phyloP scores from a whole-genome alignment of 495 filamentous ascomycete species.

The Xylaria curta region DNA sequence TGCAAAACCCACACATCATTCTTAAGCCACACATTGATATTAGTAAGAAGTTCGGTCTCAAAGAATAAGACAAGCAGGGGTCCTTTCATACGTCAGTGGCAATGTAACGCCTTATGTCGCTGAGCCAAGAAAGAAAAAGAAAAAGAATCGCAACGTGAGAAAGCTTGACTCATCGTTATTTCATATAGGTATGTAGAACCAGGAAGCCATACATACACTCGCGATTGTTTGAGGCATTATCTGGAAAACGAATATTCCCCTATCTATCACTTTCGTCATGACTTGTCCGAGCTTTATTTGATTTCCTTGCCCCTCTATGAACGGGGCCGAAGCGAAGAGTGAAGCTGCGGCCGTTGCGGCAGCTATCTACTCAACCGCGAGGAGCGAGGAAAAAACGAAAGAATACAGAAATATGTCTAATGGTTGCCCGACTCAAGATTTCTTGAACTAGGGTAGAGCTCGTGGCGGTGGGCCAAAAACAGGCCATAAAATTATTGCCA shows the following conservation, averaged over 20 bases:
- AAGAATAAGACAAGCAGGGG: constrained; percentile 10
- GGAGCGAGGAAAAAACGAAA: constrained; percentile 18
- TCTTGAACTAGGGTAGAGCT: constrained; percentile 21
- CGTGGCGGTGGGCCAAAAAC: constrained; percentile 27
- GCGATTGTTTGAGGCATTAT: not conserved
- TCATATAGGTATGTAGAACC: not conserved
- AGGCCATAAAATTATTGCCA: constrained; percentile 27
- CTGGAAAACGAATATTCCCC: not conserved
- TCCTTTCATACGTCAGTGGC: constrained; percentile 12
- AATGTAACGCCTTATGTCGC: constrained; percentile 23
- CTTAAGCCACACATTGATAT: not conserved
- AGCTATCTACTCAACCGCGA: constrained; percentile 18
- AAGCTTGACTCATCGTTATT: constrained; percentile 11
- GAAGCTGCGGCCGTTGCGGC: constrained; percentile 5
- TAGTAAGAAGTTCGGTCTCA: not conserved
- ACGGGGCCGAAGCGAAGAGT: not conserved
- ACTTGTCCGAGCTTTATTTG: not conserved
- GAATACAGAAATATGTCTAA: constrained; percentile 18
- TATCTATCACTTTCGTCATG: not conserved
- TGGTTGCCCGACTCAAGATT: constrained; percentile 18
- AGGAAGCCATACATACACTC: not conserved
- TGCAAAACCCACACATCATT: not conserved
- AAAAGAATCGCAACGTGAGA: not conserved
- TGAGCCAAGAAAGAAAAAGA: not conserved
- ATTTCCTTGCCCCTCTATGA: not conserved